These are phyloP conservation scores for Fagus sylvatica DNA, from an alignment of 306 rosid species.

Conservation along the genomic window DNA sequence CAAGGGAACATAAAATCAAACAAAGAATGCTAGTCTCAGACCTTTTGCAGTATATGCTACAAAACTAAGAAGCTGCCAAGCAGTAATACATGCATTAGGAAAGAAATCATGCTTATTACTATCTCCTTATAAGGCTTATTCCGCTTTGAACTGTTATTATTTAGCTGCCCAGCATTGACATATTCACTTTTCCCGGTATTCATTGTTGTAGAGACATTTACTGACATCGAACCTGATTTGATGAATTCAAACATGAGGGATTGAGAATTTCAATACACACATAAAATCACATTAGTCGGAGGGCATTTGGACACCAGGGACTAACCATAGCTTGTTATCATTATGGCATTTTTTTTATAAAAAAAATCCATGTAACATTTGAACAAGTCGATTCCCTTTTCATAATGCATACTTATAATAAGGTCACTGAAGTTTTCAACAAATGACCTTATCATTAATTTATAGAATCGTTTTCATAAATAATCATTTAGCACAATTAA, in stretches of 20 bases:
- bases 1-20: slow-evolving; percentile 38
- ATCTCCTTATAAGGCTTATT: slow-evolving; percentile 33
- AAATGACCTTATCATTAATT: neutral
- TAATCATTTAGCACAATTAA: slow-evolving; percentile 2
- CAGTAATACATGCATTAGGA: slow-evolving; percentile 39
- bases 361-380: neutral
- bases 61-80: slow-evolving; percentile 39
- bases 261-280: slow-evolving; percentile 16
- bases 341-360: too few species aligned
- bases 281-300: neutral
- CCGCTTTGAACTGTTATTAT: slow-evolving; percentile 45
- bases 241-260: slow-evolving; percentile 14
- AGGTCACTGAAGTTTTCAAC: too few species aligned
- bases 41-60: slow-evolving; percentile 38
- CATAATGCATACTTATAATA: neutral
- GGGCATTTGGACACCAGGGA: neutral
- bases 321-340: neutral
- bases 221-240: slow-evolving; percentile 65
- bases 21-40: slow-evolving; percentile 29
- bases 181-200: slow-evolving; percentile 69
- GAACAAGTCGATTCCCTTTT: neutral
- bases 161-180: slow-evolving; percentile 71
- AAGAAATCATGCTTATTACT: slow-evolving; percentile 41
- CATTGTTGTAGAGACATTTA: slow-evolving; percentile 74
- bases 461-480: neutral